Conservation (phyloP, 257 asterid genomes). For the Forsythia viridissima region DNA sequence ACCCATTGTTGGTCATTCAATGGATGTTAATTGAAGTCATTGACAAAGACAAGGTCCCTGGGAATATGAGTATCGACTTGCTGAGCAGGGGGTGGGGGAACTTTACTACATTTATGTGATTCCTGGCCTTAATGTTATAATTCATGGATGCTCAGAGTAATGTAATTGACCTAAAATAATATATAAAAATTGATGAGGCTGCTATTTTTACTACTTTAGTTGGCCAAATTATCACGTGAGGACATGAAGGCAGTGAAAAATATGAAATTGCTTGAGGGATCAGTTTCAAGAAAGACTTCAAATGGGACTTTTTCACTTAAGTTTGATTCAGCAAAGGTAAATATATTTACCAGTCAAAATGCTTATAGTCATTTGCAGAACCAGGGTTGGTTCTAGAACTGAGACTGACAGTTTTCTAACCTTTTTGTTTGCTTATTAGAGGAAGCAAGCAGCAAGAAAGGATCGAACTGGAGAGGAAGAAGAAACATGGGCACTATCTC, state of each 20-base stretch:
- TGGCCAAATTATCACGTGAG: conserved; percentile 78
- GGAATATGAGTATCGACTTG: not conserved
- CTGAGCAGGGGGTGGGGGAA: not conserved
- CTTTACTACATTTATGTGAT: not conserved
- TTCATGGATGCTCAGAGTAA: conserved; percentile 12
- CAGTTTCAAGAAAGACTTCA: conserved; percentile 61
- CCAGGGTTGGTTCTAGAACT: conserved; percentile 8
- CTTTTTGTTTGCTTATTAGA: conserved; percentile 52
- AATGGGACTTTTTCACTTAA: conserved; percentile 77
- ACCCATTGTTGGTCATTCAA: not conserved
- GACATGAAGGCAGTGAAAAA: conserved; percentile 90
- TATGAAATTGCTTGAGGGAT: conserved; percentile 77
- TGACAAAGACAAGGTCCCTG: not conserved
- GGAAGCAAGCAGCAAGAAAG: conserved; percentile 77
- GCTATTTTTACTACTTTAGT: conserved; percentile 44
- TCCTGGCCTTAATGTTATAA: not conserved
- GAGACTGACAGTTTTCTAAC: conserved; percentile 36
- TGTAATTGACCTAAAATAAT: not conserved
- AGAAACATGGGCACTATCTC: conserved; percentile 86
- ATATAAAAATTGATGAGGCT: conserved; percentile 19
- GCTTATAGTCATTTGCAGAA: conserved; percentile 5
- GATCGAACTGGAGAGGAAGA: conserved; percentile 92
- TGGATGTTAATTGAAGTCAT: not conserved
- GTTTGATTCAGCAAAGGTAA: conserved; percentile 89
- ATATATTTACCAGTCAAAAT: conserved; percentile 9